Evolutionary conservation across 108 stramenopile species (phyloP).

Genomic region (Skeletonema grethae): DNA sequence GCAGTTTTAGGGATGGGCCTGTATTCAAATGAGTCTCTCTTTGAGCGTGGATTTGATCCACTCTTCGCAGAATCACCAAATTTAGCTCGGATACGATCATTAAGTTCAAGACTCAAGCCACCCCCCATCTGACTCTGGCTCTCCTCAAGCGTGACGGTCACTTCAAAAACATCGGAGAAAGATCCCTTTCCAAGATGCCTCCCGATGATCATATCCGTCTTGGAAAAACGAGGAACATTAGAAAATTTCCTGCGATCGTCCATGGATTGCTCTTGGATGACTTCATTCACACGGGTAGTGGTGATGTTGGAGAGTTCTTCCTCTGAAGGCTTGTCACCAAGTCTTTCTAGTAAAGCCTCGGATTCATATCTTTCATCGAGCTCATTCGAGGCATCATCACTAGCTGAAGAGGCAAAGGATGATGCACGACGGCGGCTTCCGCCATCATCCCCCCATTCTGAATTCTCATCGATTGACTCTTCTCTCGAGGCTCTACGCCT

Average conservation of each 20-base stretch:
- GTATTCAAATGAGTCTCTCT: background rate
- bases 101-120: background rate
- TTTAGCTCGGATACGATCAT: background rate
- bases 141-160: background rate
- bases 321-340: background rate
- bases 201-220: constrained; percentile 9
- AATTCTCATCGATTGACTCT: background rate
- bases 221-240: constrained; percentile 2
- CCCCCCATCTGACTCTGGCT: background rate
- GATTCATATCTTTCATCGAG: background rate
- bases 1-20: background rate
- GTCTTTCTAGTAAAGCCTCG: background rate
- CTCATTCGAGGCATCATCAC: background rate
- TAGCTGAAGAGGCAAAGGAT: background rate
- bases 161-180: constrained; percentile 25
- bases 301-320: background rate
- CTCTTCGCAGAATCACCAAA: background rate
- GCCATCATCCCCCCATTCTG: background rate
- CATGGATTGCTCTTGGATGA: background rate
- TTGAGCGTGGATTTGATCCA: background rate
- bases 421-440: background rate
- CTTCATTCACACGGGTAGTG: background rate
- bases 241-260: background rate
- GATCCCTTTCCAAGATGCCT: constrained; percentile 19
- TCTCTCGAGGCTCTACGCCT: background rate